These are phyloP conservation scores for Platanus orientalis DNA, from an alignment of 164 flowering plant species.

Conservation along the genomic window DNA sequence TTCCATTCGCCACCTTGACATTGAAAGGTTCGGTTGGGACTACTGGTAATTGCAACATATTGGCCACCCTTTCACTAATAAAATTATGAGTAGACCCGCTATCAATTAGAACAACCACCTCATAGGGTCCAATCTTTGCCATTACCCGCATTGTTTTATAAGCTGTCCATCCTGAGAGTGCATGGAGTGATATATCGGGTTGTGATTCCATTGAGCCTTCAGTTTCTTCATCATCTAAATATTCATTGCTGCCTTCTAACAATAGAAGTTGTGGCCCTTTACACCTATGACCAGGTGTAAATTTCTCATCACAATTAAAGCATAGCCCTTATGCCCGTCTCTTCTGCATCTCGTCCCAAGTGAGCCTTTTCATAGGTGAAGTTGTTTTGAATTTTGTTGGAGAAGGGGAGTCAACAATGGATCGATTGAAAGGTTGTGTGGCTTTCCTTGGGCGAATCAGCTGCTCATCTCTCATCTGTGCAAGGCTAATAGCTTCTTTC, in stretches of 20 bases:
- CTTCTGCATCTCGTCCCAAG: neutral
- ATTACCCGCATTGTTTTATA: slow-evolving; percentile 1
- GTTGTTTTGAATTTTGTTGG: neutral
- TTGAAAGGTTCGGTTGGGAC: neutral
- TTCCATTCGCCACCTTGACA: neutral
- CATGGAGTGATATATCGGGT: slow-evolving; percentile 1
- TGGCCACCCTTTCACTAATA: neutral
- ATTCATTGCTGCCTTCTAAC: neutral
- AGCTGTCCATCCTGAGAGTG: neutral
- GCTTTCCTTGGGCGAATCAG: neutral
- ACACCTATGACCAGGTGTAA: neutral
- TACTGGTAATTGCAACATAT: neutral
- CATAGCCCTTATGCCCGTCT: slow-evolving; percentile 6
- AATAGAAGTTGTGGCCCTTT: neutral
- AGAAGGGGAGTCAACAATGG: neutral
- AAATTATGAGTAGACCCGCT: too few relatives aligned
- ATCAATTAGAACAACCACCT: neutral
- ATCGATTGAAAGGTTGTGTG: neutral
- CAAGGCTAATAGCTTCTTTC: slow-evolving; percentile 8
- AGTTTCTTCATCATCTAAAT: neutral
- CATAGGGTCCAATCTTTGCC: neutral
- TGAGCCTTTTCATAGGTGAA: neutral
- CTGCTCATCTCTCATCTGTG: neutral
- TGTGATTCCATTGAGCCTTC: neutral
- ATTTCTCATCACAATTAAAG: slow-evolving; percentile 10